phyloP scores from a whole-genome alignment of 2,329 filamentous ascomycete genomes.

The Kalaharituber pfeilii region DNA sequence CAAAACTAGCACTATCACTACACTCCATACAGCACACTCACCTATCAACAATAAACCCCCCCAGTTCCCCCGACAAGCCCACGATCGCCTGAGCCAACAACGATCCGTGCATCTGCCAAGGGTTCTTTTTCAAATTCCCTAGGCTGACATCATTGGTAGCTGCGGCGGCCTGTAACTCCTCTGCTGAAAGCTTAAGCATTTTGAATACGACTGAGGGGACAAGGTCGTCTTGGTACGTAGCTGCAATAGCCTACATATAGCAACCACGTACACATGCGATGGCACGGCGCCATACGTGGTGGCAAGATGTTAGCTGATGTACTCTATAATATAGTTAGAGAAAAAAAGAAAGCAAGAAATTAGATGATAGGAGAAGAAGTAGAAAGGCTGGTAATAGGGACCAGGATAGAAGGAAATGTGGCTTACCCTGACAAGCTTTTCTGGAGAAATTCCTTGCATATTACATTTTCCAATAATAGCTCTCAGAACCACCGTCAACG shows the following conservation, averaged over 20 bases:
- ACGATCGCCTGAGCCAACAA: slow-evolving; percentile 69
- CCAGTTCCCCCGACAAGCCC: slow-evolving; percentile 41
- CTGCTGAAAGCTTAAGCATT: slow-evolving; percentile 41
- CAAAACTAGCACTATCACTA: too few species aligned
- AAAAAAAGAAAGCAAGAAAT: too few species aligned
- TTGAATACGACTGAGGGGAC: slow-evolving; percentile 37
- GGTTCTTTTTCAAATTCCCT: slow-evolving; percentile 27
- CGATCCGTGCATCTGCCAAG: slow-evolving; percentile 56
- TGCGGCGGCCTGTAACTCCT: slow-evolving; percentile 32
- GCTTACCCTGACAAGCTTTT: slow-evolving; percentile 11
- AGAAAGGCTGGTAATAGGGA: too few species aligned
- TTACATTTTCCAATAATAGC: slow-evolving; percentile 68
- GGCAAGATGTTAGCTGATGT: too few species aligned
- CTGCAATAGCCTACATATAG: slow-evolving; percentile 38
- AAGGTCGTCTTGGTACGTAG: slow-evolving; percentile 30
- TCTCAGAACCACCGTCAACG: slow-evolving; percentile 61
- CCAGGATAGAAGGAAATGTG: too few species aligned
- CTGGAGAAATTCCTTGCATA: slow-evolving; percentile 43
- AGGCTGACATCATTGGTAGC: slow-evolving; percentile 35
- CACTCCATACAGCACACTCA: background rate
- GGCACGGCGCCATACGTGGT: too few species aligned
- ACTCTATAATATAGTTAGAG: too few species aligned
- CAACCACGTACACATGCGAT: too few species aligned
- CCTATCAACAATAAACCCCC: slow-evolving; percentile 12
- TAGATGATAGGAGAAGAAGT: too few species aligned